A percentile compares a stretch with the other conserved stretches of the same genome.
These are phyloP conservation scores for Przewalskia tangutica DNA, from an alignment of 257 asterid species.

Conservation along the genomic window DNA sequence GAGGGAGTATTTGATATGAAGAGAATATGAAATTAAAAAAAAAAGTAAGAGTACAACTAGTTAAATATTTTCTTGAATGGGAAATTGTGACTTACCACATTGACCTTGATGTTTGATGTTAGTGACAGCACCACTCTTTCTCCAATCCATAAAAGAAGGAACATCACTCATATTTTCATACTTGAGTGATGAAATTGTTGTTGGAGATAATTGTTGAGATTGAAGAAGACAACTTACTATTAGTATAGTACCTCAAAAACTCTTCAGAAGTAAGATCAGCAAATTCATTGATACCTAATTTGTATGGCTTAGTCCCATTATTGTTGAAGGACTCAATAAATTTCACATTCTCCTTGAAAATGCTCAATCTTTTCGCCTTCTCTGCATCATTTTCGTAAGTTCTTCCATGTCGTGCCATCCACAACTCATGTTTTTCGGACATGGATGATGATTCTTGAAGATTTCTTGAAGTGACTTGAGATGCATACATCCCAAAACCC, in stretches of 20 bases:
- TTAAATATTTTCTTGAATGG: background rate
- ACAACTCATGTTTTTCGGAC: slow-evolving; percentile 1
- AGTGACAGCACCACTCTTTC: slow-evolving; percentile 4
- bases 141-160: slow-evolving; percentile 13
- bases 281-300: slow-evolving; percentile 2
- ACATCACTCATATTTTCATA: slow-evolving; percentile 3
- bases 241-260: background rate
- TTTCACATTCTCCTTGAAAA: background rate
- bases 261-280: slow-evolving; percentile 6
- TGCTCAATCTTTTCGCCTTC: background rate
- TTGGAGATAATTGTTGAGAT: background rate
- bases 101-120: background rate
- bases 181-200: background rate
- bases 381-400: background rate
- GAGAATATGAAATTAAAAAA: background rate
- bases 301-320: background rate
- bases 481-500: background rate
- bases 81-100: background rate
- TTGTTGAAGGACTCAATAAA: slow-evolving; percentile 3
- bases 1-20: background rate
- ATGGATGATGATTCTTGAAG: background rate
- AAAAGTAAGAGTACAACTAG: background rate
- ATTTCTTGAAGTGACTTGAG: background rate
- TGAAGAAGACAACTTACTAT: background rate
- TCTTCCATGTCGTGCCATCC: slow-evolving; percentile 9